These are phyloP conservation scores for Fusarium lyarnte DNA, from an alignment of 2,329 filamentous ascomycete genomes.

Conservation along the genomic window DNA sequence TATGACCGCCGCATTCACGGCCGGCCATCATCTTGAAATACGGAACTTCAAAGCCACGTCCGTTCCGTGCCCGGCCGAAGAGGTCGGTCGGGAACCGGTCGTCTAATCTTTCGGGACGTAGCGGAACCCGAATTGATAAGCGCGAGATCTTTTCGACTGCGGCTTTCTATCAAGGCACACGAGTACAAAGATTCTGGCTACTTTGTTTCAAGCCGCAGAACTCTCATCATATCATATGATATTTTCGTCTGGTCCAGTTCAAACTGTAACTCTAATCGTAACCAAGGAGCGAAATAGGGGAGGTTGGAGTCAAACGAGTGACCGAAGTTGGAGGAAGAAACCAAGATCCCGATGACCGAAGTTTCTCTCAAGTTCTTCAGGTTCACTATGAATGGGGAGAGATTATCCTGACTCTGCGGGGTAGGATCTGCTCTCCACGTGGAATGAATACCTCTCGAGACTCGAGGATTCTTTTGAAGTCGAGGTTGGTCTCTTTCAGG, in stretches of 20 bases:
- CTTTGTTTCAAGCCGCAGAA: neutral
- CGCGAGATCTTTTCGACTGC: slow-evolving; percentile 3
- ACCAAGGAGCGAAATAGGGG: neutral
- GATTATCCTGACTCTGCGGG: neutral
- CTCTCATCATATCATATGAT: slow-evolving; percentile 1
- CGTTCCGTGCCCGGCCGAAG: slow-evolving; percentile 17
- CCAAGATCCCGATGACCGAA: neutral
- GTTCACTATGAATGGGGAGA: neutral
- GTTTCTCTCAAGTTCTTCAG: neutral
- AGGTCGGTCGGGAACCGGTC: neutral
- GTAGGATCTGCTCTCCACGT: neutral
- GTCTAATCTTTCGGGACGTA: neutral
- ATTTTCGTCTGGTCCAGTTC: neutral
- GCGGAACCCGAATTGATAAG: neutral
- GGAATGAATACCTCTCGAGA: neutral
- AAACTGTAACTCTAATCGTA: neutral
- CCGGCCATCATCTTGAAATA: neutral
- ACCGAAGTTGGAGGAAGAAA: neutral
- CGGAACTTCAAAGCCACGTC: slow-evolving; percentile 9
- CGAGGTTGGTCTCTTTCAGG: neutral
- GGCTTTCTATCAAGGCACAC: neutral
- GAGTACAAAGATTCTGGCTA: neutral
- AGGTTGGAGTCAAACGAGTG: neutral
- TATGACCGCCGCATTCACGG: neutral
- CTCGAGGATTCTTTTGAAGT: neutral